Evolutionary conservation across 1,284 basidiomycete genomes (phyloP).

Genomic region (Moesziomyces globuligerus): DNA sequence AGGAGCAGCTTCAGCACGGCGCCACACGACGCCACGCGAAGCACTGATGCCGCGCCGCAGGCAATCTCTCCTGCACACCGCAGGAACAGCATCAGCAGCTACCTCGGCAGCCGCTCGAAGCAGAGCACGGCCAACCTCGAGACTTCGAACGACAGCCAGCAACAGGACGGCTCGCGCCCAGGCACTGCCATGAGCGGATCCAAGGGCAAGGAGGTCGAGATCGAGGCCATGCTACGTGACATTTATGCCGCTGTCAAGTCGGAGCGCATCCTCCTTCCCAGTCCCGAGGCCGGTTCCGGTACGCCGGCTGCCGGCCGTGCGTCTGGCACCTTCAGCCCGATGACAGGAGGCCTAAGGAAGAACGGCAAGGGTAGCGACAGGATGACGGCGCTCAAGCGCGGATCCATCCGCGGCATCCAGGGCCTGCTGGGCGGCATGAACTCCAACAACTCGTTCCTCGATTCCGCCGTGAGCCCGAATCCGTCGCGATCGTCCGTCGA

Average conservation of each 20-base stretch:
- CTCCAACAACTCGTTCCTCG: conserved; percentile 1
- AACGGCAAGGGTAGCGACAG: conserved; percentile 68
- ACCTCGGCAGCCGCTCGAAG: conserved; percentile 16
- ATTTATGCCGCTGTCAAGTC: conserved; percentile 91
- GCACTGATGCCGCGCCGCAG: conserved; percentile 11
- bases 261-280: conserved; percentile 88
- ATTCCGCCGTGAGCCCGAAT: conserved; percentile 29
- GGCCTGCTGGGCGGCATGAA: conserved; percentile 73
- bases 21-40: conserved; percentile 4
- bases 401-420: conserved; percentile 85
- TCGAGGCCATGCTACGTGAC: conserved; percentile 73
- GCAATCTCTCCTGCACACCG: conserved; percentile 7
- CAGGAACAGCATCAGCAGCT: conserved; percentile 30
- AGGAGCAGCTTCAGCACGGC: conserved; percentile 43
- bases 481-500: conserved; percentile 39
- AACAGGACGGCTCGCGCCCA: conserved; percentile 8
- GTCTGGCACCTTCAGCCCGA: conserved; percentile 22
- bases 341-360: conserved; percentile 17
- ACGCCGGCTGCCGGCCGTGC: conserved; percentile 11
- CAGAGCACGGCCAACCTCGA: conserved; percentile 24
- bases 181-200: conserved; percentile 16
- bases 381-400: conserved; percentile 81
- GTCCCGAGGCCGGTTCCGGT: conserved; percentile 19
- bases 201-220: conserved; percentile 29
- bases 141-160: conserved; percentile 13